Conservation (phyloP, 495 filamentous ascomycete species). For the Delitschia confertaspora region DNA sequence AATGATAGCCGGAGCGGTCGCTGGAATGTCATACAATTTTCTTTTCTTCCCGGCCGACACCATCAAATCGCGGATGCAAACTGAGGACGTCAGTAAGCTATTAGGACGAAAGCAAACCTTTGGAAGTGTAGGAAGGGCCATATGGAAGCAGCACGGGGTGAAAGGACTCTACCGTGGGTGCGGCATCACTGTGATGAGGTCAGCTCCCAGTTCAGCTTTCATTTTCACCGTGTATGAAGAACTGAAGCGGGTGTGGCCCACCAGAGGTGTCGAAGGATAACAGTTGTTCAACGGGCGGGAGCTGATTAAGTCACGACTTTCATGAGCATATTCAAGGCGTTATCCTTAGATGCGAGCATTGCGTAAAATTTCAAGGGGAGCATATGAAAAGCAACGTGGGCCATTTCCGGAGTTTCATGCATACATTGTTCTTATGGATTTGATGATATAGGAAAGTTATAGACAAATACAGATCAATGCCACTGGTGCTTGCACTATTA, state of each 20-base stretch:
- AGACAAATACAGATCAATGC: too few relatives aligned
- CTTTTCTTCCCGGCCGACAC: conserved; percentile 95
- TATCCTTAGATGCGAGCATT: too few relatives aligned
- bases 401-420: too few relatives aligned
- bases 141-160: conserved; percentile 77
- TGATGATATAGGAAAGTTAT: too few relatives aligned
- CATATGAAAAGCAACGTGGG: too few relatives aligned
- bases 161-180: conserved; percentile 86
- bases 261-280: background rate
- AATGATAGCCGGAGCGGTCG: conserved; percentile 77
- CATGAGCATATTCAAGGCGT: too few relatives aligned
- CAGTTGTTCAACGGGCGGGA: conserved; percentile 1
- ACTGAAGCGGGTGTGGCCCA: conserved; percentile 35
- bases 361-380: too few relatives aligned
- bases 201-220: conserved; percentile 89
- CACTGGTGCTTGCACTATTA: too few relatives aligned
- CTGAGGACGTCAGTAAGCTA: conserved; percentile 52
- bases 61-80: conserved; percentile 94
- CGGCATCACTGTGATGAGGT: conserved; percentile 79
- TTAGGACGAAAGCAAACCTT: conserved; percentile 49
- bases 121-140: conserved; percentile 50
- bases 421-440: too few relatives aligned
- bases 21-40: conserved; percentile 92
- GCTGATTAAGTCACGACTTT: too few relatives aligned
- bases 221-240: conserved; percentile 93